Evolutionary conservation across 2,329 filamentous ascomycete species (phyloP), one percentile per base, ranked within the genome.

Genomic region (Cladosporium oxysporum): DNA sequence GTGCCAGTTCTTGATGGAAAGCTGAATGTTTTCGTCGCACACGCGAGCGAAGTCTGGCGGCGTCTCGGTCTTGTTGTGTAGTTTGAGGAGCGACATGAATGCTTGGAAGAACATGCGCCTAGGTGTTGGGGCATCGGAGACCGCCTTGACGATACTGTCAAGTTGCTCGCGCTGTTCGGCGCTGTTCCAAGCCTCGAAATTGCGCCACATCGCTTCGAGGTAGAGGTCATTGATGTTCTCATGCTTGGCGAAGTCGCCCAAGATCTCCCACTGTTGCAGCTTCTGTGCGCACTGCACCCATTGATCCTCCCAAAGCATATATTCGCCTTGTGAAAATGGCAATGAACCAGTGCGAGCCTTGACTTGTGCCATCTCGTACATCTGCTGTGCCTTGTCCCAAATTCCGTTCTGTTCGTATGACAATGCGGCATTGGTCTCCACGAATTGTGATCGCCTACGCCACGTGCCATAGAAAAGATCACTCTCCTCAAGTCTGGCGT

Each of bases 281-380:
- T 99, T 99, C 80, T 98, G 93, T 0, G 94, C 95, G 77, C 95
- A 99, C 59, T 97, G 85, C 50, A 99, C 90, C 95, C 95, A 99
- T 73, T 99, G 96, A 75, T 99, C 95, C 79, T 99, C 95, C 95
- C 95, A 99, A 1, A 99, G 86, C 87, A 96, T 97, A 79, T 99
- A 99, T 79, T 99, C 95, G 35, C 90, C 93, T 73, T 96, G 91
- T 0, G 94, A 97, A 78, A 97, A 98, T 0, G 95, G 94, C 68
- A 98, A 88, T n/a, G 94, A 92, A 61, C 93, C 95, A 0, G 94
- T 98, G 57, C 96, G 88, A 53, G 96, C 95, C 78, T 98, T 99
- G 77, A 99, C 92, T 78, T 99, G 96, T 0, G 96, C 95, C 65
- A 90, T 90, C 78, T 99, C 95, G 77, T 98, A 99, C 82, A 97